Conservation (phyloP, 345 rosid species). For the Sonneratia alba region DNA sequence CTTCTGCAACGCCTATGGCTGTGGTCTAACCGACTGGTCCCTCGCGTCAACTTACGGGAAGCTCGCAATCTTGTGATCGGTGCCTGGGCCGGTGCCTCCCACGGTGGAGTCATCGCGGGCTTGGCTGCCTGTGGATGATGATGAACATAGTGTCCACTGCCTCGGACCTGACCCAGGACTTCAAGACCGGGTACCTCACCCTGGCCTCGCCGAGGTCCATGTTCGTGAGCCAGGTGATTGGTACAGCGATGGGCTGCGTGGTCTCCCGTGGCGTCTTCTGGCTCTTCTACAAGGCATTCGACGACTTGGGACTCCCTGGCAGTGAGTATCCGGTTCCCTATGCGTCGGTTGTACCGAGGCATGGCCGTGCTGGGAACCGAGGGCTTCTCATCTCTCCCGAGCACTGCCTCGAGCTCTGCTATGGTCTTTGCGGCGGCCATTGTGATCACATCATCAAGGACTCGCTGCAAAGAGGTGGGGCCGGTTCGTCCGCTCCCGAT, state of each 20-base stretch:
- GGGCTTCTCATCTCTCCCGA: constrained; percentile 16
- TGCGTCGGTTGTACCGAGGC: constrained; percentile 8
- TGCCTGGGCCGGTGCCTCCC: constrained; percentile 18
- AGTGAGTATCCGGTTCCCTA: constrained; percentile 7
- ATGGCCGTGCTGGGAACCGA: constrained; percentile 15
- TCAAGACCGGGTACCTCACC: constrained; percentile 23
- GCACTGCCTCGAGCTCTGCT: constrained; percentile 26
- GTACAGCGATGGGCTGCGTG: constrained; percentile 26
- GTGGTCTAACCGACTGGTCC: constrained; percentile 24
- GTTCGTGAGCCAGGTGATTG: constrained; percentile 23
- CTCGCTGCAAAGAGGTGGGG: not conserved
- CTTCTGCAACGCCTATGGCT: constrained; percentile 24
- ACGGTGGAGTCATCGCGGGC: constrained; percentile 21
- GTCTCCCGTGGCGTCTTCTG: constrained; percentile 17
- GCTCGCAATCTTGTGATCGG: constrained; percentile 17
- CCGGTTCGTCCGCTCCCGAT: constrained; percentile 26
- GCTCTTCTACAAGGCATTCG: constrained; percentile 24
- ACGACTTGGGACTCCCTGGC: constrained; percentile 7
- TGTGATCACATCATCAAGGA: constrained; percentile 18
- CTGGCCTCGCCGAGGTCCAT: constrained; percentile 23
- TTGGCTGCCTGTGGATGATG: constrained; percentile 23
- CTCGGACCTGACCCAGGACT: constrained; percentile 21
- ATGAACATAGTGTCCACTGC: constrained; percentile 23
- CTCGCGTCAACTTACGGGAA: constrained; percentile 14
- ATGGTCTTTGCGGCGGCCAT: constrained; percentile 27